Conservation (phyloP, 2,329 filamentous ascomycete genomes). For the Herpomyces periplanetae region DNA sequence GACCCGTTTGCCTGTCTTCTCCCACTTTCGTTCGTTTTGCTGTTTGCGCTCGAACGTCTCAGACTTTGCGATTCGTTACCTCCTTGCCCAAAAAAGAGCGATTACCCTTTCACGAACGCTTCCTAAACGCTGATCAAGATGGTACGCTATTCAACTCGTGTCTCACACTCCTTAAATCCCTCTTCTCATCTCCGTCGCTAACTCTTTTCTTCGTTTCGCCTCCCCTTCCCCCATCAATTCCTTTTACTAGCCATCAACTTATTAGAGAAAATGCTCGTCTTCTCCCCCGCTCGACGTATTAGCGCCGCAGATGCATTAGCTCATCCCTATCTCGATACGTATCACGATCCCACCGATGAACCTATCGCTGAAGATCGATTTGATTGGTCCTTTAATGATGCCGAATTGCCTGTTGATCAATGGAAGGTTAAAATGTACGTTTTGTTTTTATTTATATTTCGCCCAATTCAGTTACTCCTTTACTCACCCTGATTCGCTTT, state of each 20-base stretch:
- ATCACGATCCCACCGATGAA: constrained; percentile 90
- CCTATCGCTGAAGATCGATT: constrained; percentile 87
- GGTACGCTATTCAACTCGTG: constrained; percentile 13
- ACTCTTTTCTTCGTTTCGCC: not conserved
- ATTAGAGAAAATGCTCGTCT: constrained; percentile 83
- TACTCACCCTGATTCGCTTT: constrained; percentile 2
- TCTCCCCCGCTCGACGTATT: constrained; percentile 84
- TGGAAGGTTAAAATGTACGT: constrained; percentile 99
- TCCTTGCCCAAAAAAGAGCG: constrained; percentile 79
- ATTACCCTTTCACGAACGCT: constrained; percentile 50
- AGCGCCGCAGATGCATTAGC: constrained; percentile 48
- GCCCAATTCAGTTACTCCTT: constrained; percentile 1
- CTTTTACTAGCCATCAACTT: constrained; percentile 34
- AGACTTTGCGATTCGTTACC: constrained; percentile 89
- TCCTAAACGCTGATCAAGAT: constrained; percentile 61
- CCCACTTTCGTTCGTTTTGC: constrained; percentile 1
- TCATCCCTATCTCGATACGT: constrained; percentile 74
- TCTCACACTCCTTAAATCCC: not conserved
- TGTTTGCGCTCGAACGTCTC: constrained; percentile 5
- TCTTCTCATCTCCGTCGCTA: not conserved
- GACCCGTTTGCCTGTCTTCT: not conserved
- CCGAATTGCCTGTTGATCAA: constrained; percentile 83
- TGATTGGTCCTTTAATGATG: constrained; percentile 97
- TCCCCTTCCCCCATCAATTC: constrained; percentile 4
- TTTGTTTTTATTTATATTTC: constrained; percentile 2